phyloP scores from a whole-genome alignment of 345 rosid genomes.

The Salix suchowensis region DNA sequence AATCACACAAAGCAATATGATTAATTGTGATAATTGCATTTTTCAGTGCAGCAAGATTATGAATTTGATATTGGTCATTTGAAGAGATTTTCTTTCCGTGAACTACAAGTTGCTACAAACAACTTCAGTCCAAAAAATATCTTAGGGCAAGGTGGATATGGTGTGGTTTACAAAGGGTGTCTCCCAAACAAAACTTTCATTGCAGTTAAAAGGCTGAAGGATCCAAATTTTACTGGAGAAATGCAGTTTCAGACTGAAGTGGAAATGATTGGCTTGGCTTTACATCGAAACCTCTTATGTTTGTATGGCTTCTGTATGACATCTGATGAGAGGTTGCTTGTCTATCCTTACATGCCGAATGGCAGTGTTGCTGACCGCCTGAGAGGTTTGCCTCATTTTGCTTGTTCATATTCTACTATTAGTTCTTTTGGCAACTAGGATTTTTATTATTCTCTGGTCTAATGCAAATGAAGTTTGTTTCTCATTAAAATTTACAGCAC shows the following conservation, averaged over 20 bases:
- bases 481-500: background rate
- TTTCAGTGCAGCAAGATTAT: conserved; percentile 82
- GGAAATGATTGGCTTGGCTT: conserved; percentile 93
- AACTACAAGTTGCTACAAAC: conserved; percentile 71
- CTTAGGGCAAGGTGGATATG: conserved; percentile 90
- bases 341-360: conserved; percentile 96
- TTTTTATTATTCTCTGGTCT: background rate
- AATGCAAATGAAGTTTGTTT: background rate
- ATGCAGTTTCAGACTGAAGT: conserved; percentile 96
- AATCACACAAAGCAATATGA: background rate
- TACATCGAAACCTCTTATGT: conserved; percentile 83
- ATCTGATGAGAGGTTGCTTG: conserved; percentile 70
- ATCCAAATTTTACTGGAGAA: conserved; percentile 85
- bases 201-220: conserved; percentile 90
- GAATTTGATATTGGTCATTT: conserved; percentile 80
- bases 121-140: conserved; percentile 74
- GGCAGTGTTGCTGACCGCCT: conserved; percentile 92
- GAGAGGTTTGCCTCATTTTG: conserved; percentile 51
- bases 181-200: conserved; percentile 67
- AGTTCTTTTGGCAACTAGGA: background rate
- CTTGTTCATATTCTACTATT: background rate
- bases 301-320: conserved; percentile 92
- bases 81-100: conserved; percentile 79
- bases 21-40: conserved; percentile 8
- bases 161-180: conserved; percentile 91